A percentile compares a stretch with the other conserved stretches of the same genome.
phyloP scores from a whole-genome alignment of 2,329 filamentous ascomycete genomes.

The Talaromyces amestolkiae region DNA sequence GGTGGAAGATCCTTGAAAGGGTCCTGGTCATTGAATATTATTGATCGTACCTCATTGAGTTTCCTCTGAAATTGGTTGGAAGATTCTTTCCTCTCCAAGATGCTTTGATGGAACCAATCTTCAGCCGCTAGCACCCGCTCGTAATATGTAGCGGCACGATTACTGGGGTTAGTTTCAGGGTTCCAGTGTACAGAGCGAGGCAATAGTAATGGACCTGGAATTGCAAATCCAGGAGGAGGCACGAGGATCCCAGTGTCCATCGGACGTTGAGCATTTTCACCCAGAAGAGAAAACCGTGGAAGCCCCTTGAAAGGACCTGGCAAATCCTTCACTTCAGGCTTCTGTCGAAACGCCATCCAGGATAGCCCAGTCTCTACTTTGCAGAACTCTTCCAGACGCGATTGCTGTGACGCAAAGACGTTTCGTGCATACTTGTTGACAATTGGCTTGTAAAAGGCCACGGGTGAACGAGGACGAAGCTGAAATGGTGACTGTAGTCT shows the following conservation, averaged over 20 bases:
- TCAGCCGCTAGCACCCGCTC: slow-evolving; percentile 12
- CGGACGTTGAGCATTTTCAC: neutral
- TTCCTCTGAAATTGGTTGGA: neutral
- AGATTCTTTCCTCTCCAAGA: neutral
- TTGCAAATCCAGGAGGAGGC: slow-evolving; percentile 13
- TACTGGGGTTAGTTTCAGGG: neutral
- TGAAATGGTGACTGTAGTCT: slow-evolving; percentile 13
- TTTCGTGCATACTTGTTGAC: slow-evolving; percentile 17
- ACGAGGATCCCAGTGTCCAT: neutral
- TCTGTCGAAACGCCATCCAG: neutral
- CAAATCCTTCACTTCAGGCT: neutral
- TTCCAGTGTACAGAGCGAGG: neutral
- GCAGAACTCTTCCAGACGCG: slow-evolving; percentile 1
- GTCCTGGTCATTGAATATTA: neutral
- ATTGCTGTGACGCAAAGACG: slow-evolving; percentile 9
- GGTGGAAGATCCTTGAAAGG: neutral
- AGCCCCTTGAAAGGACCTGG: slow-evolving; percentile 12
- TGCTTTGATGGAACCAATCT: slow-evolving; percentile 18
- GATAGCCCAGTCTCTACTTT: neutral
- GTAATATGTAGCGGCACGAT: slow-evolving; percentile 7
- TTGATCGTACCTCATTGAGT: slow-evolving; percentile 1
- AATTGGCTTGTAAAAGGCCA: slow-evolving; percentile 2
- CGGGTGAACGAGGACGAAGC: neutral
- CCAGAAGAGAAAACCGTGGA: neutral
- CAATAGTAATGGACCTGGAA: neutral